A percentile compares a stretch with the other conserved stretches of the same genome.
phyloP scores from a whole-genome alignment of 192 early-diverging fungal species.

The Coemansia nantahalensis region DNA sequence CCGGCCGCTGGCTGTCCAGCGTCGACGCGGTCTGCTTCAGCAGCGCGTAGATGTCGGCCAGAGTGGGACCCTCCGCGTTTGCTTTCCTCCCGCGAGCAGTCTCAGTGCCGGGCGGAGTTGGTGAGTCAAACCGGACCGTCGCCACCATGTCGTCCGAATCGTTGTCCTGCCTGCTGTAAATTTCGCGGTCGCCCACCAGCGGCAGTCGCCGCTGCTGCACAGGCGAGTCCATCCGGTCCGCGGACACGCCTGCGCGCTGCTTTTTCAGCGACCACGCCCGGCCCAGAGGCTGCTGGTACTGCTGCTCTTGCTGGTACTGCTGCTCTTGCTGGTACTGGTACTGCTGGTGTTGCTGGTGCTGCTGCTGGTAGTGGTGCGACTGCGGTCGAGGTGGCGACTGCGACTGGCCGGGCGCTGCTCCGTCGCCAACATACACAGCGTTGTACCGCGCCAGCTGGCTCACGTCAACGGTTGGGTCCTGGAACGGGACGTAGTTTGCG shows the following conservation, averaged over 20 bases:
- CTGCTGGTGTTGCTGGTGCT: too few species aligned
- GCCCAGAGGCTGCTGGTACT: not conserved
- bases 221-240: constrained; percentile 10
- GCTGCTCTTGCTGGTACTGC: too few species aligned
- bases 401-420: constrained; percentile 1
- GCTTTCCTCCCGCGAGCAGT: too few species aligned
- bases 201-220: constrained; percentile 1
- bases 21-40: constrained; percentile 24
- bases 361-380: too few species aligned
- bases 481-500: constrained; percentile 45
- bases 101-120: constrained; percentile 6
- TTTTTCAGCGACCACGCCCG: not conserved
- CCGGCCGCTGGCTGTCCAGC: not conserved
- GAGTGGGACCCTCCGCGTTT: constrained; percentile 13
- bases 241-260: constrained; percentile 7
- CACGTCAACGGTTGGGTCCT: constrained; percentile 49
- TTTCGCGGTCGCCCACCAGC: constrained; percentile 6
- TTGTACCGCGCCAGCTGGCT: constrained; percentile 25
- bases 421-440: constrained; percentile 16
- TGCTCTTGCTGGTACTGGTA: too few species aligned
- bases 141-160: constrained; percentile 12
- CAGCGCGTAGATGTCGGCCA: constrained; percentile 41
- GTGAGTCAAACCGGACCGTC: constrained; percentile 24
- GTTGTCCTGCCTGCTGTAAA: not conserved
- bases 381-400: too few species aligned